A percentile compares a stretch with the other conserved stretches of the same genome.
Conservation (phyloP, 352 stramenopile genomes). For the Phytophthora citrophthora region DNA sequence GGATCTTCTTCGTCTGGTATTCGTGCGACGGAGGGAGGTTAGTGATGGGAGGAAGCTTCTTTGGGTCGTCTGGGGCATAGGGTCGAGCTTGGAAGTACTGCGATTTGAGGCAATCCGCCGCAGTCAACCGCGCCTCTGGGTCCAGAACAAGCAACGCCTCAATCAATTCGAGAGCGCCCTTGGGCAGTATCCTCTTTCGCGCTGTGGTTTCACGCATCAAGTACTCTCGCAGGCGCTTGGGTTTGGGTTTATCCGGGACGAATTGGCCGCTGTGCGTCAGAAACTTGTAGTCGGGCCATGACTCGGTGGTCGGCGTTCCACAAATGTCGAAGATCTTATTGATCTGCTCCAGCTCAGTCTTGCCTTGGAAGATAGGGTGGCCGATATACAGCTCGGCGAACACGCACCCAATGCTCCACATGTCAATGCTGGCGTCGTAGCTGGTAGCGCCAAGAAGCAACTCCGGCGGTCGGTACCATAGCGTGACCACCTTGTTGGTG, state of each 20-base stretch:
- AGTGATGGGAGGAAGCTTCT: slow-evolving; percentile 65
- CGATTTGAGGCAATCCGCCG: slow-evolving; percentile 92
- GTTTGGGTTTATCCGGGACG: slow-evolving; percentile 79
- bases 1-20: slow-evolving; percentile 92
- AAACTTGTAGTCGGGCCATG: slow-evolving; percentile 90
- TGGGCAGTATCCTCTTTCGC: slow-evolving; percentile 81
- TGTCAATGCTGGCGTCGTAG: slow-evolving; percentile 95
- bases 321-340: slow-evolving; percentile 90
- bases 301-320: slow-evolving; percentile 79
- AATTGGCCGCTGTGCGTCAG: slow-evolving; percentile 84
- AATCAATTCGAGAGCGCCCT: slow-evolving; percentile 92
- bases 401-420: slow-evolving; percentile 95
- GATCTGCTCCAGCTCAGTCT: slow-evolving; percentile 90
- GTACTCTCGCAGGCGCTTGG: slow-evolving; percentile 69
- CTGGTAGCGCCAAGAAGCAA: slow-evolving; percentile 93
- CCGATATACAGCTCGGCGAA: slow-evolving; percentile 89
- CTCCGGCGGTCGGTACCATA: slow-evolving; percentile 96
- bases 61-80: slow-evolving; percentile 66
- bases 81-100: slow-evolving; percentile 92
- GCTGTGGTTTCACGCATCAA: slow-evolving; percentile 76
- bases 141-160: slow-evolving; percentile 95
- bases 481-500: slow-evolving; percentile 97
- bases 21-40: slow-evolving; percentile 87
- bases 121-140: slow-evolving; percentile 93
- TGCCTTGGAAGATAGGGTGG: slow-evolving; percentile 87